Evolutionary conservation across 1,139 yeast species (phyloP).

Genomic region (Wickerhamiella pararugosa): DNA sequence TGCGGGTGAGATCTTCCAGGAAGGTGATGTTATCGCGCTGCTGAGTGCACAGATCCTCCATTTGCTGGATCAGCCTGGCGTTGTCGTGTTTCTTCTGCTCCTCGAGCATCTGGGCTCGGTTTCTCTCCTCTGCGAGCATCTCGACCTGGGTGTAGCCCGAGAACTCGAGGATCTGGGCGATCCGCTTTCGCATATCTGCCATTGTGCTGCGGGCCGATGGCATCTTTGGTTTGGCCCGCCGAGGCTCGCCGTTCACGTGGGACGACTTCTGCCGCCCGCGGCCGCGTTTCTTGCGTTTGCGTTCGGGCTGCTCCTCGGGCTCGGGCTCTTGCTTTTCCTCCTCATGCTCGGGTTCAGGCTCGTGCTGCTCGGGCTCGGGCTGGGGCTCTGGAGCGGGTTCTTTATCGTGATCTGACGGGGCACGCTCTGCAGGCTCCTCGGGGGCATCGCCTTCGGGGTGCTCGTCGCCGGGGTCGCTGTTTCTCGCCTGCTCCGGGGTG

Average conservation of each 20-base stretch:
- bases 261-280: background rate
- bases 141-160: constrained; percentile 74
- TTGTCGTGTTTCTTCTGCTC: constrained; percentile 1
- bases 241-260: constrained; percentile 2
- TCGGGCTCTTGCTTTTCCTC: background rate
- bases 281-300: background rate
- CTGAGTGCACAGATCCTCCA: constrained; percentile 30
- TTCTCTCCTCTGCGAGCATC: constrained; percentile 51
- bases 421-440: background rate
- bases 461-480: background rate
- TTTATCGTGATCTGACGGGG: background rate
- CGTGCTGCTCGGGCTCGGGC: background rate
- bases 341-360: background rate
- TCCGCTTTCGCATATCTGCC: constrained; percentile 72
- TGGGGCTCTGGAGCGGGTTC: background rate
- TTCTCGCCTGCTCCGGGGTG: background rate
- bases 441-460: background rate
- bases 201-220: constrained; percentile 64
- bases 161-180: constrained; percentile 83
- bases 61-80: constrained; percentile 7
- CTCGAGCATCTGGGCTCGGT: constrained; percentile 35
- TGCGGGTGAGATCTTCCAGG: constrained; percentile 58
- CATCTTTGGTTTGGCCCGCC: constrained; percentile 52
- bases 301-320: constrained; percentile 8
- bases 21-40: constrained; percentile 45